Base-by-base conservation (phyloP, 2,329 filamentous ascomycete species). In the Phaeosphaeria sp. region DNA sequence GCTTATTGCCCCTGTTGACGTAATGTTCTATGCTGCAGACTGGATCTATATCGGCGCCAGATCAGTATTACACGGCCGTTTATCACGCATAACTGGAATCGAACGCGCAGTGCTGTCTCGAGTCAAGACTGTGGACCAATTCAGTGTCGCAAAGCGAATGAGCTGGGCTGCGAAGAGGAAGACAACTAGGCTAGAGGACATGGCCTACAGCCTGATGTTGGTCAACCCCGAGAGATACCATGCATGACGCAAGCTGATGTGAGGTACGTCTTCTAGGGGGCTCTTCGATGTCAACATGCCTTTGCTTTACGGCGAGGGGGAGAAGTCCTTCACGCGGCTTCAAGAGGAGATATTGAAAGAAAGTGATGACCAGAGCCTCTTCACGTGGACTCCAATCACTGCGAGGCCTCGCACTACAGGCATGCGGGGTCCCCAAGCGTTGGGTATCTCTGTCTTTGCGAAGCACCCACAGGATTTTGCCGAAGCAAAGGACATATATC, bases 271-370 rank as follows among this genome's bases (percentile, higher is more conserved):
- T 30, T 20, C 17, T 6, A 49, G 46, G 40, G 50, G 50, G 2
- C 13, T 52, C 6, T 52, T 52, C 21, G 50, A 46, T 22, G 55
- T 76, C 15, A 61, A 68, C 36, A 72, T 76, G 64, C 55, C 66
- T 6, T 54, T 67, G 11, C 24, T 70, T 1, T 76, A 76, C 49
- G 72, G 73, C 7, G 74, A 73, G 56, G 68, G 72, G 1, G 15
- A 65, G 1, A 63, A 64, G 9, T 65, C 68, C 7, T 72, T 71
- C 39, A n/a, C 27, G 4, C 49, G 67, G 9, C 51, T 72, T 1
- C 64, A 68, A 54, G 58, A 66, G 46, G 61, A 65, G 22, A 69
- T 72, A 13, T 49, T 67, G 44, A 65, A 49, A 25, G 33, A 43
- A 3, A 43, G 9, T 13, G 56, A 57, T 2, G 65, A 67, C 11